Evolutionary conservation across 1,284 basidiomycete species (phyloP), one percentile per base, ranked within the genome.

Genomic region (Boletus mariae): DNA sequence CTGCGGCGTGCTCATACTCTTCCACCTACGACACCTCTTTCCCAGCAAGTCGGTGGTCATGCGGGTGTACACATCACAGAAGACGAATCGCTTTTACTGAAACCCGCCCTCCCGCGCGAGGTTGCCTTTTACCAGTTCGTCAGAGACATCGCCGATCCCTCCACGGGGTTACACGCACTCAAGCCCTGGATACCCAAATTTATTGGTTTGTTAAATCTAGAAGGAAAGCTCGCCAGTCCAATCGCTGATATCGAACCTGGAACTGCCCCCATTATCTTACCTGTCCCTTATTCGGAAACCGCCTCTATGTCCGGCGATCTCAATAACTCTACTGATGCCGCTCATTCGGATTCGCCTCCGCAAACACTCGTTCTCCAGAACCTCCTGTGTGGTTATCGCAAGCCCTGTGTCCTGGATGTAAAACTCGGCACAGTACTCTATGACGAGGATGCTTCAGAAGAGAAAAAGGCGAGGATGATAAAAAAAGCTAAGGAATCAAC

Each of bases 391-490:
- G 67, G 78, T 0, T 98, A 94, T 73, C 62, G 71, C 26, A 86
- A 84, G 67, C 94, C 95, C 2, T 93, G 90, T 62, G 84, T 97
- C 49, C 76, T 97, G 25, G 96, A 98, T 67, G 78, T 94, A 69
- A 98, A 98, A 71, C 85, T 98, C 20, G 95, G 95, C 1, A 94
- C 89, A 0, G 78, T 90, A 8, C 78, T 98, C 4, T 90, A 90
- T 62, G 89, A 90, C 52, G 78, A 84, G 28, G 72, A 72, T 20
- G 87, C 92, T 2, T 73, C 78, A 0, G 79, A 80, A 2, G 92
- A 92, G 59, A 98, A 98, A 74, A 78, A 80, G 53, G 78, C 73
- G 48, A 80, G 91, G 32, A 95, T 96, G 94, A 75, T 81, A 52
- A 78, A 83, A 64, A 79, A 79, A 3, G 90, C 93, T 1, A 73